Evolutionary conservation across 176 grass and related monocot species (phyloP).

Genomic region (Musa acuminata): DNA sequence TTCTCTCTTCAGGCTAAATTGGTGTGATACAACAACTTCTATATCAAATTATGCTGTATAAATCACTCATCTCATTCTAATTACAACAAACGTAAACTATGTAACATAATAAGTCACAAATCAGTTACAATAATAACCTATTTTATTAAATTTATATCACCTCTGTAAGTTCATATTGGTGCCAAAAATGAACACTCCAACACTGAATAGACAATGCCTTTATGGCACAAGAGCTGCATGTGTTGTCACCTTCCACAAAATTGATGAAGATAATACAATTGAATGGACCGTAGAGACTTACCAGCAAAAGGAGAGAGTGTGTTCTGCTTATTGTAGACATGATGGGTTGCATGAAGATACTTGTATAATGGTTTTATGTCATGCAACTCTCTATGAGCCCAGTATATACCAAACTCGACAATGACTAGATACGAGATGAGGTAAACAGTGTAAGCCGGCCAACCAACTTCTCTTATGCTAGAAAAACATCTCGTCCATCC

Average conservation of each 20-base stretch:
- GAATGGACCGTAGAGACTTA: constrained; percentile 12
- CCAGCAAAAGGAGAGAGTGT: constrained; percentile 96
- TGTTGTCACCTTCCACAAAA: not conserved
- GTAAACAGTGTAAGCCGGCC: constrained; percentile 46
- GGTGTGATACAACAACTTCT: too few species aligned
- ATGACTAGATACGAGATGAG: constrained; percentile 48
- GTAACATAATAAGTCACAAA: not conserved
- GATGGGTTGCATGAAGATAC: constrained; percentile 79
- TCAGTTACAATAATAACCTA: not conserved
- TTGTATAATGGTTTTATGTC: constrained; percentile 98
- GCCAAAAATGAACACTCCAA: not conserved
- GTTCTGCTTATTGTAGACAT: constrained; percentile 99
- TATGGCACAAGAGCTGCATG: not conserved
- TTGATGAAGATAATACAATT: not conserved
- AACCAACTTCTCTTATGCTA: constrained; percentile 58
- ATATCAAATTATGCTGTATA: too few species aligned
- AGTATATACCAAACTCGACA: constrained; percentile 94
- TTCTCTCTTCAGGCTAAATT: too few species aligned
- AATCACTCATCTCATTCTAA: not conserved
- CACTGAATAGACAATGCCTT: not conserved
- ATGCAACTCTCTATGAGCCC: constrained; percentile 97
- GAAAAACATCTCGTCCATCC: constrained; percentile 81
- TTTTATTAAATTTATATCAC: not conserved
- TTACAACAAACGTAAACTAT: not conserved
- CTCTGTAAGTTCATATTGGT: too few species aligned